Evolutionary conservation across 345 rosid genomes (phyloP), one percentile per base, ranked within the genome.

Genomic region (Eucalyptus regnans): DNA sequence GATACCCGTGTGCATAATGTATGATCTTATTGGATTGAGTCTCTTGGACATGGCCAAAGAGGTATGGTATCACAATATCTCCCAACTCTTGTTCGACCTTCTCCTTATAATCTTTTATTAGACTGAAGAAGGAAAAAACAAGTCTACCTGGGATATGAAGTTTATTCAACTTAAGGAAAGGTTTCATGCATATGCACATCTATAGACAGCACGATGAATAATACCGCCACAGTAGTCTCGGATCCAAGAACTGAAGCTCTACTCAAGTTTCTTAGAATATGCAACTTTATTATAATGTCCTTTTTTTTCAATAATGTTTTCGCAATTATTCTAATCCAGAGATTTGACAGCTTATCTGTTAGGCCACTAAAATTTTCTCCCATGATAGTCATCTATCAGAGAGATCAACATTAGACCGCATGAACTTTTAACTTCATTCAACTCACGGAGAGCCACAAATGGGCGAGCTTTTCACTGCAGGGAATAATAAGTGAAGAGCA

Each of bases 401-500:
- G 81, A 71, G 25, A 33, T 71, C 81, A 9, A 71, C 44, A 37
- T 71, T 9, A 33, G 81, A 33, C 44, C 5, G 46, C 46, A 9
- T 18, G 41, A 9, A 71, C 43, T 71, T 10, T 71, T 71, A 18
- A 20, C 81, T 71, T 17, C 54, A 15, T 66, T 52, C 23, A 64
- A 49, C 48, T 51, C 12, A 46, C 20, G 2, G 43, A 41, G 50
- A 46, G 17, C 52, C 50, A 20, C 7, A 46, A 80, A 33, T 84
- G 29, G 54, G 10, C 52, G 51, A 18, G 49, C 48, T 84, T 58
- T 8, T 83, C 44, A 9, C 25, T 41, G 37, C 90, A 94, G 94
- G 94, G 93, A 88, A 86, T 88, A 86, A 88, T 94, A 46, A 92
- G 86, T 37, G 95, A 94, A 92, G 95, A 91, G 83, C 91, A 94